Percentiles rank a stretch among this genome's conserved stretches.
phyloP scores from a whole-genome alignment of 345 rosid genomes.

The Pseudoturritis turrita region DNA sequence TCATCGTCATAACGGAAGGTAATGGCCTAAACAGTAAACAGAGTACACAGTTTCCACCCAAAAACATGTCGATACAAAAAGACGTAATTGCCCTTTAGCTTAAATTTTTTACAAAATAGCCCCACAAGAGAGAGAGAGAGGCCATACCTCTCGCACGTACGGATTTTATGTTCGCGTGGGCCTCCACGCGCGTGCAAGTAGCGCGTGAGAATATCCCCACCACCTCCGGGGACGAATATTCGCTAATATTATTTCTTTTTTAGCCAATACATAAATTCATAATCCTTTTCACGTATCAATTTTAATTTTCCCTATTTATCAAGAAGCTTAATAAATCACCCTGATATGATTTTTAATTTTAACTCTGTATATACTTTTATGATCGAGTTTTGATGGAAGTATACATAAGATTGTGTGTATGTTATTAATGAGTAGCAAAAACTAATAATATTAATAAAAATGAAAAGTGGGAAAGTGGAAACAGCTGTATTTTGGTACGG shows the following conservation, averaged over 20 bases:
- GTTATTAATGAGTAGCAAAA: background rate
- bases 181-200: background rate
- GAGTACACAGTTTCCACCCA: background rate
- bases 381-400: background rate
- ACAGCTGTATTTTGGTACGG: conserved; percentile 29
- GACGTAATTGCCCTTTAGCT: conserved; percentile 11
- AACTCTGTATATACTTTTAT: background rate
- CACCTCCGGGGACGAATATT: background rate
- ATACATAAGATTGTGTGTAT: background rate
- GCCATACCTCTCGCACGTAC: background rate
- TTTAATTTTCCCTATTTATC: background rate
- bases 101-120: background rate
- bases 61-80: background rate
- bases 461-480: background rate
- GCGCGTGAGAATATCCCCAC: background rate
- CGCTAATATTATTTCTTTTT: background rate
- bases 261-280: background rate
- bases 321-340: background rate
- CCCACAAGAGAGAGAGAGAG: background rate
- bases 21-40: background rate
- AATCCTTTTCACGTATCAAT: background rate
- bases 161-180: background rate
- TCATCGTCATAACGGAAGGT: conserved; percentile 18
- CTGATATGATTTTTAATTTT: background rate
- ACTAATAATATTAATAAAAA: background rate